Conservation (phyloP, 2,329 filamentous ascomycete genomes). For the Alternaria rosae region DNA sequence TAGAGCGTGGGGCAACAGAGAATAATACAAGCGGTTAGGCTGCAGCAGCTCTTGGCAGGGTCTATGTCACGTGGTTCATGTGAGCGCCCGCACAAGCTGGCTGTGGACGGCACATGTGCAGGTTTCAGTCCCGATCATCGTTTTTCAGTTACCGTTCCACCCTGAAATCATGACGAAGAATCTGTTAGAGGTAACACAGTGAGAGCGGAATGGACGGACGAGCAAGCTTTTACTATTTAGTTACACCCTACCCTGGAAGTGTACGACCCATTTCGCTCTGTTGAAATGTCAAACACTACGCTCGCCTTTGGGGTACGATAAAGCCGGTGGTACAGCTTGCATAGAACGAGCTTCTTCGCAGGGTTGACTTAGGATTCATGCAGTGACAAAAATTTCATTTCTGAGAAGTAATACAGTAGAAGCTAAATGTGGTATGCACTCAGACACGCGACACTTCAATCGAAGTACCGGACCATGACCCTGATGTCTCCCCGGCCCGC, state of each 20-base stretch:
- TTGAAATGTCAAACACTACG: background rate
- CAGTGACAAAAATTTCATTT: background rate
- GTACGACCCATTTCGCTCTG: background rate
- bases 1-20: constrained; percentile 19
- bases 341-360: background rate
- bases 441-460: background rate
- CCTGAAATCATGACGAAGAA: too few species aligned
- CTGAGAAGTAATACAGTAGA: background rate
- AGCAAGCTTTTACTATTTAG: background rate
- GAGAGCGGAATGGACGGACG: background rate
- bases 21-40: constrained; percentile 1
- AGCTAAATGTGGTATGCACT: background rate
- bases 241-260: background rate
- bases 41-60: constrained; percentile 10
- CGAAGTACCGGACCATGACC: background rate
- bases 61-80: constrained; percentile 1
- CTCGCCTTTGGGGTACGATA: background rate
- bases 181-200: background rate
- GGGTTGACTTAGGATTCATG: background rate
- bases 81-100: background rate
- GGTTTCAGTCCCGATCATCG: background rate
- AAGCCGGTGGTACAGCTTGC: background rate
- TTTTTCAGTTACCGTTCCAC: too few species aligned
- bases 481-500: background rate
- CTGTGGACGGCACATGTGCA: background rate